Percentiles rank a stretch among this genome's conserved stretches.
Conservation (phyloP, 2,329 filamentous ascomycete genomes). For the Myrmaecium sp. region DNA sequence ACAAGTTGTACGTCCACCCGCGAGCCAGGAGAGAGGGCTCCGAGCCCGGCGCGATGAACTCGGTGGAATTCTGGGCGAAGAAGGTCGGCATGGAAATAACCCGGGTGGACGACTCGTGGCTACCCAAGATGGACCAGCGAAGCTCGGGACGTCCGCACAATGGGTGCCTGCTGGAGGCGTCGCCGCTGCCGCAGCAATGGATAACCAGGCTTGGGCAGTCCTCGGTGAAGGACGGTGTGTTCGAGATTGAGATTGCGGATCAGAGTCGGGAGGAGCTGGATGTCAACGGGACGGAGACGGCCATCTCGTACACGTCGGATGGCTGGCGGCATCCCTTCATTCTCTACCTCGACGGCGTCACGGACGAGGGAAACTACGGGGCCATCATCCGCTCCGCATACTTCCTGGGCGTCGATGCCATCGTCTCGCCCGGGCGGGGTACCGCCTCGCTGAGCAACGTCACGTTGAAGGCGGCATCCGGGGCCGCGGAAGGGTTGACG, state of each 20-base stretch:
- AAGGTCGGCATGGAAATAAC: constrained; percentile 35
- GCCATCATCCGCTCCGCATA: constrained; percentile 76
- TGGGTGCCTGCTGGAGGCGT: constrained; percentile 73
- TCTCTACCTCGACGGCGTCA: constrained; percentile 56
- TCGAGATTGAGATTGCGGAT: constrained; percentile 30
- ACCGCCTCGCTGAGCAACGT: constrained; percentile 59
- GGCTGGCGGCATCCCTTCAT: constrained; percentile 48
- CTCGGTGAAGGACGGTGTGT: constrained; percentile 19
- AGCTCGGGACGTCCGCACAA: constrained; percentile 74
- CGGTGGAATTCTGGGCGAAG: constrained; percentile 6
- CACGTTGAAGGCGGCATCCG: constrained; percentile 73
- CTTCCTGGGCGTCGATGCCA: constrained; percentile 76
- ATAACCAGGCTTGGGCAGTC: constrained; percentile 40
- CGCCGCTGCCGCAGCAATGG: constrained; percentile 58
- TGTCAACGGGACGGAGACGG: constrained; percentile 50
- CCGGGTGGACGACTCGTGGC: constrained; percentile 42
- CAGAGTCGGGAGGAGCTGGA: constrained; percentile 58
- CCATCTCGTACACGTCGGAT: constrained; percentile 29
- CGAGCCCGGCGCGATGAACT: constrained; percentile 6
- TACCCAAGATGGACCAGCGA: constrained; percentile 67
- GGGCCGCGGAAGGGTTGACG: constrained; percentile 65
- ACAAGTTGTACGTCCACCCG: constrained; percentile 57
- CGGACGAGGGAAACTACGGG: constrained; percentile 77
- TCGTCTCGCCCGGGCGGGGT: constrained; percentile 55
- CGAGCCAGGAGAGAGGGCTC: constrained; percentile 8